Conservation (phyloP, 2,329 filamentous ascomycete genomes). For the Trichoderma koningiopsis region DNA sequence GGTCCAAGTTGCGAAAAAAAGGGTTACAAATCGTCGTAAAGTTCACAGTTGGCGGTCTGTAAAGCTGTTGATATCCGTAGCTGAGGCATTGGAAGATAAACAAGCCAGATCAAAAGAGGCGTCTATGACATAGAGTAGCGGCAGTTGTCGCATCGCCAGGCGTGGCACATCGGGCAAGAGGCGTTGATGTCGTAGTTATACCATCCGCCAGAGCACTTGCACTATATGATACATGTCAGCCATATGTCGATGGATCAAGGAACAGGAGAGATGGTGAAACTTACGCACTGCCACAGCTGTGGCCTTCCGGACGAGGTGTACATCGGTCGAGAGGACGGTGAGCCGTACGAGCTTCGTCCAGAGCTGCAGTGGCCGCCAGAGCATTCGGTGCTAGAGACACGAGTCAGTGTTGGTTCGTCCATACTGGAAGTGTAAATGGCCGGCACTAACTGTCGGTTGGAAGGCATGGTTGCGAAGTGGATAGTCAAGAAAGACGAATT, state of each 20-base stretch:
- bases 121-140: conserved; percentile 27
- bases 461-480: conserved; percentile 5
- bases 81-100: background rate
- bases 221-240: conserved; percentile 27
- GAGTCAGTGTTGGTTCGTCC: background rate
- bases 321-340: background rate
- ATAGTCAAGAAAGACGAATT: background rate
- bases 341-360: background rate
- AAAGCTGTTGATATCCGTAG: background rate
- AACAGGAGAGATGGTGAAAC: background rate
- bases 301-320: background rate
- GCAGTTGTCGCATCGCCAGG: conserved; percentile 30
- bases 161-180: conserved; percentile 30
- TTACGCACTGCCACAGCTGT: conserved; percentile 28
- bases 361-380: background rate
- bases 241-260: background rate
- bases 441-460: background rate
- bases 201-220: conserved; percentile 30
- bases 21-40: background rate
- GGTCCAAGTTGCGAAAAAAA: background rate
- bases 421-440: background rate
- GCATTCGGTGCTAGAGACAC: background rate
- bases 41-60: background rate
- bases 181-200: conserved; percentile 28
- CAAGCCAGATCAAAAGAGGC: background rate